phyloP scores from a whole-genome alignment of 106 monocot genomes.

The Agapanthus africanus region DNA sequence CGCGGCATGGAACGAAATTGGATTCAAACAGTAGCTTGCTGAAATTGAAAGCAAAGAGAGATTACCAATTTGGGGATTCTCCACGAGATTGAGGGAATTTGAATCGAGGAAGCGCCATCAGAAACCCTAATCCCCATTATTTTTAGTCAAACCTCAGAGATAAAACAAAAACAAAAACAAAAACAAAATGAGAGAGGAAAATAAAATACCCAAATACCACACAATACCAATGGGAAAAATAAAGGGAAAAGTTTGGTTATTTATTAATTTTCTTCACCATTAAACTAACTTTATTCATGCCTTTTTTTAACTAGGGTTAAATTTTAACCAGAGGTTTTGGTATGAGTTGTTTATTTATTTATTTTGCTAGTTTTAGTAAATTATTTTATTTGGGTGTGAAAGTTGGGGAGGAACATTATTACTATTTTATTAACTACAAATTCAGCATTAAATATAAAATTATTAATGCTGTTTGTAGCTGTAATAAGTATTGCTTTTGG shows the following conservation, averaged over 20 bases:
- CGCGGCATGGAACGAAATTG: constrained; percentile 15
- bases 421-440: too few relatives aligned
- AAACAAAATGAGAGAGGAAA: background rate
- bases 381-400: background rate
- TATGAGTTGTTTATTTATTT: background rate
- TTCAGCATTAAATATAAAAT: too few relatives aligned
- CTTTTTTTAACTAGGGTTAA: constrained; percentile 41
- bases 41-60: constrained; percentile 17
- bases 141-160: constrained; percentile 13
- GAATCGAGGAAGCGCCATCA: constrained; percentile 9
- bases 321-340: constrained; percentile 5
- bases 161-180: background rate
- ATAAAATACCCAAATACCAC: constrained; percentile 35
- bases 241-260: constrained; percentile 14
- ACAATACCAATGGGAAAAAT: constrained; percentile 25
- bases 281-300: background rate
- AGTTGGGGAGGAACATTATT: too few relatives aligned
- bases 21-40: background rate
- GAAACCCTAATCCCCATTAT: constrained; percentile 16
- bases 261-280: constrained; percentile 11
- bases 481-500: too few relatives aligned
- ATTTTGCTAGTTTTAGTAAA: background rate
- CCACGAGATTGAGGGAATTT: constrained; percentile 15
- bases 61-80: constrained; percentile 27
- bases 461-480: too few relatives aligned